A percentile compares a stretch with the other conserved stretches of the same genome.
Evolutionary conservation across 306 rosid genomes (phyloP).

Genomic region (Alnus rubra): DNA sequence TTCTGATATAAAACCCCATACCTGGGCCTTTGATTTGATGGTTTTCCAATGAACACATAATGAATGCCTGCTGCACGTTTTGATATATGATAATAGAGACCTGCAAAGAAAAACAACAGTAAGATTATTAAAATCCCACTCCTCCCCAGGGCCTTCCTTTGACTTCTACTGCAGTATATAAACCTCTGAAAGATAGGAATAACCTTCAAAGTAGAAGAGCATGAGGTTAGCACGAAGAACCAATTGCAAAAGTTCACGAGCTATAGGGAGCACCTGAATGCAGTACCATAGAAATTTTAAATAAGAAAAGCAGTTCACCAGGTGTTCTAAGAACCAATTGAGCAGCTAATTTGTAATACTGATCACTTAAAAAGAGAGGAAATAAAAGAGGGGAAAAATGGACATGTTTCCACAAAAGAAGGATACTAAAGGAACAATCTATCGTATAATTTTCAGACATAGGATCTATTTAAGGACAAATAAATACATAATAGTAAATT

Average conservation of each 20-base stretch:
- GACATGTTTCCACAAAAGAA: neutral
- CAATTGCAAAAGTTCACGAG: slow-evolving; percentile 83
- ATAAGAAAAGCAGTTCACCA: slow-evolving; percentile 24
- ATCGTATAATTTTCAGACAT: neutral
- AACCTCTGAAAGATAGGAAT: slow-evolving; percentile 28
- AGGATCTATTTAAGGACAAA: neutral
- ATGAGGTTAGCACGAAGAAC: slow-evolving; percentile 92
- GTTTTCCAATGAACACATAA: slow-evolving; percentile 90
- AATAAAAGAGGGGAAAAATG: neutral
- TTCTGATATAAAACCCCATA: slow-evolving; percentile 30
- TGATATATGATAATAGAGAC: slow-evolving; percentile 92
- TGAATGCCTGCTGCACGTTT: slow-evolving; percentile 93
- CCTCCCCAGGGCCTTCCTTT: neutral
- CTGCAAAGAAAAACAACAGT: slow-evolving; percentile 39
- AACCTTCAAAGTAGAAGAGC: slow-evolving; percentile 99
- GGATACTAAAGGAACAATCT: neutral
- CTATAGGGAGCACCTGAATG: slow-evolving; percentile 82
- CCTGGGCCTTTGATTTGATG: slow-evolving; percentile 97
- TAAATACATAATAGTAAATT: neutral
- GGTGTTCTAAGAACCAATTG: slow-evolving; percentile 8
- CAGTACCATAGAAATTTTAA: slow-evolving; percentile 28
- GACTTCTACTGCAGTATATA: slow-evolving; percentile 15
- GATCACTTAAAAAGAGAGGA: neutral
- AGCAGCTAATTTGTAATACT: neutral
- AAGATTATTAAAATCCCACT: neutral